These are phyloP conservation scores for Auricularia sp. DNA, from an alignment of 768 basidiomycete genomes.

Conservation along the genomic window DNA sequence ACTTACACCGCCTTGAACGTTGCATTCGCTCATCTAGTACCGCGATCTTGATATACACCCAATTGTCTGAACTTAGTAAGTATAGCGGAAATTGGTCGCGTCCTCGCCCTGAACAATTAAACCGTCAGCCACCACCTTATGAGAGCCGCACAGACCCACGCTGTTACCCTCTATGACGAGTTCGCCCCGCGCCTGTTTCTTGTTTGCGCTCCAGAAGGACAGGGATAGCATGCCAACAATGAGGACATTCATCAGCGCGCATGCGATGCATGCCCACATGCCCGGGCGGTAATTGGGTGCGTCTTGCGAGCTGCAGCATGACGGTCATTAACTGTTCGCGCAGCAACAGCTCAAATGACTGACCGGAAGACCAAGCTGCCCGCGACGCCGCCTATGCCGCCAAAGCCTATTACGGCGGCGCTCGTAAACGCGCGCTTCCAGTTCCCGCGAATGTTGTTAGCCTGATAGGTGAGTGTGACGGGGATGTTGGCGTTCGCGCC, in stretches of 20 bases:
- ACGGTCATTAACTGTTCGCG: too few species aligned
- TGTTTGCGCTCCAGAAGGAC: background rate
- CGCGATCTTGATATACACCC: too few species aligned
- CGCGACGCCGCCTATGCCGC: slow-evolving; percentile 15
- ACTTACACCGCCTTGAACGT: too few species aligned
- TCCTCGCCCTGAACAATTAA: too few species aligned
- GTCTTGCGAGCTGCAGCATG: background rate
- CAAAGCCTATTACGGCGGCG: slow-evolving; percentile 11
- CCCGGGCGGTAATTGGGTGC: background rate
- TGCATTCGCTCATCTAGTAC: too few species aligned
- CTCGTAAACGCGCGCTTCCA: slow-evolving; percentile 14
- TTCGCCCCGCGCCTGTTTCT: background rate
- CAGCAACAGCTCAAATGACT: too few species aligned
- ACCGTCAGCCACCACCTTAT: too few species aligned
- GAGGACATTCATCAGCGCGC: background rate
- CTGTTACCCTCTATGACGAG: background rate
- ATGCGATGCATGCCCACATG: background rate
- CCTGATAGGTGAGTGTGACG: slow-evolving; percentile 6
- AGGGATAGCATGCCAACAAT: background rate
- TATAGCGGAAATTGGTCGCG: background rate
- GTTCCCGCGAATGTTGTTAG: slow-evolving; percentile 15
- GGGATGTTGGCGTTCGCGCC: slow-evolving; percentile 5
- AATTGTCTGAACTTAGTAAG: background rate
- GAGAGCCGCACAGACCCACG: background rate
- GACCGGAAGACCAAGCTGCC: slow-evolving; percentile 8